A percentile compares a stretch with the other conserved stretches of the same genome.
These are phyloP conservation scores for Ochromonas danica DNA, from an alignment of 108 stramenopile genomes.

Conservation along the genomic window DNA sequence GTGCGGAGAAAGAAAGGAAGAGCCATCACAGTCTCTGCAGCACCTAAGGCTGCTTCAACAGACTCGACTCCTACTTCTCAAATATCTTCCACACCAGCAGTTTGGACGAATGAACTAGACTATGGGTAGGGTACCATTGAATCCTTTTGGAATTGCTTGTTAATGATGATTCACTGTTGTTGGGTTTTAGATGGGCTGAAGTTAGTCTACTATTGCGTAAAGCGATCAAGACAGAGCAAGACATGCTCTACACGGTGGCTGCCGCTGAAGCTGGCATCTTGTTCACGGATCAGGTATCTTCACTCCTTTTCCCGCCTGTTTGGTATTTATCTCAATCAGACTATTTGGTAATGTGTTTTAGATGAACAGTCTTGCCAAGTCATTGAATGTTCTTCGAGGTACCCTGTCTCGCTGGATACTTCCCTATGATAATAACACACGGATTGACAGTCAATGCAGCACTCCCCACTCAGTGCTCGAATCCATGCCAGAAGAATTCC, in stretches of 20 bases:
- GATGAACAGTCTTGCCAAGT: slow-evolving; percentile 28
- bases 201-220: slow-evolving; percentile 51
- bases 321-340: background rate
- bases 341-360: background rate
- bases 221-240: slow-evolving; percentile 43
- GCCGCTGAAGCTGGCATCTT: slow-evolving; percentile 46
- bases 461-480: slow-evolving; percentile 26
- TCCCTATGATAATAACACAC: slow-evolving; percentile 50
- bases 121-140: too few species aligned
- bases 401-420: slow-evolving; percentile 55
- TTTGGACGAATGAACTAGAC: too few species aligned
- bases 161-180: background rate
- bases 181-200: slow-evolving; percentile 43
- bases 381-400: slow-evolving; percentile 48
- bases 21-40: too few species aligned
- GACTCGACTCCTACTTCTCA: too few species aligned
- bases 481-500: slow-evolving; percentile 24
- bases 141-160: background rate
- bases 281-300: slow-evolving; percentile 50
- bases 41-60: too few species aligned
- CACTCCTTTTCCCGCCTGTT: background rate
- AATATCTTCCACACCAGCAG: too few species aligned
- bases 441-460: slow-evolving; percentile 44
- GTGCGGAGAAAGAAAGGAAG: too few species aligned
- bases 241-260: slow-evolving; percentile 40